phyloP scores from a whole-genome alignment of 2,329 filamentous ascomycete species.

The Rhinocladiella mackenziei region DNA sequence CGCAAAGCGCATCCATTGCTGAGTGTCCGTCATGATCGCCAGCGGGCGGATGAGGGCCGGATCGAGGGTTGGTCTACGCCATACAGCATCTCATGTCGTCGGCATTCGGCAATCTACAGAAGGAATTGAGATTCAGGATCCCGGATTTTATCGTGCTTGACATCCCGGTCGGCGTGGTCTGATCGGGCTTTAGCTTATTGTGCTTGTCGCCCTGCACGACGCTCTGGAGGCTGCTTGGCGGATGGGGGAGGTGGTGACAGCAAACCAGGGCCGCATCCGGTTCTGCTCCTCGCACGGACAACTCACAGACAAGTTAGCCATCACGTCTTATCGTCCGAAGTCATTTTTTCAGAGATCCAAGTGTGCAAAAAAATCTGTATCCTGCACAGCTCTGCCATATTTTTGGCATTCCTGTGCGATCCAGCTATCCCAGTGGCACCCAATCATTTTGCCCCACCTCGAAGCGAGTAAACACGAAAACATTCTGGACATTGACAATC shows the following conservation, averaged over 20 bases:
- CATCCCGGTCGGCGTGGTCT: too few relatives aligned
- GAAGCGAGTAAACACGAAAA: conserved; percentile 16
- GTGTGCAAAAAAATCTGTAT: not conserved
- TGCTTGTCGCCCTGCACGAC: conserved; percentile 1
- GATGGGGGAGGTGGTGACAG: not conserved
- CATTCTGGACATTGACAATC: conserved; percentile 1
- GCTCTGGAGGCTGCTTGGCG: not conserved
- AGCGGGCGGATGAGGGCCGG: not conserved
- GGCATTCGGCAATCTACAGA: too few relatives aligned
- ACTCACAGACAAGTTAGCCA: not conserved
- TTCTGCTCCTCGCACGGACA: not conserved
- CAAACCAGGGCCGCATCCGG: not conserved
- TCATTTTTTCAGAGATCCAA: not conserved
- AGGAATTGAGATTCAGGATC: too few relatives aligned
- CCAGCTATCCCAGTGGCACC: not conserved
- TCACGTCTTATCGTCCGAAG: not conserved
- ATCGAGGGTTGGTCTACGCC: too few relatives aligned
- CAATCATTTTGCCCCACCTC: conserved; percentile 7
- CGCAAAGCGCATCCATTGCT: conserved; percentile 31
- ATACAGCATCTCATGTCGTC: too few relatives aligned
- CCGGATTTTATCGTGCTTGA: too few relatives aligned
- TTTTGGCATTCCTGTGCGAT: not conserved
- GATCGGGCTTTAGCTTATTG: too few relatives aligned
- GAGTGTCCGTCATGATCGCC: conserved; percentile 9
- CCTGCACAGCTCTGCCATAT: not conserved